Evolutionary conservation across 2,329 filamentous ascomycete genomes (phyloP).

Genomic region (Trichoderma harzianum): DNA sequence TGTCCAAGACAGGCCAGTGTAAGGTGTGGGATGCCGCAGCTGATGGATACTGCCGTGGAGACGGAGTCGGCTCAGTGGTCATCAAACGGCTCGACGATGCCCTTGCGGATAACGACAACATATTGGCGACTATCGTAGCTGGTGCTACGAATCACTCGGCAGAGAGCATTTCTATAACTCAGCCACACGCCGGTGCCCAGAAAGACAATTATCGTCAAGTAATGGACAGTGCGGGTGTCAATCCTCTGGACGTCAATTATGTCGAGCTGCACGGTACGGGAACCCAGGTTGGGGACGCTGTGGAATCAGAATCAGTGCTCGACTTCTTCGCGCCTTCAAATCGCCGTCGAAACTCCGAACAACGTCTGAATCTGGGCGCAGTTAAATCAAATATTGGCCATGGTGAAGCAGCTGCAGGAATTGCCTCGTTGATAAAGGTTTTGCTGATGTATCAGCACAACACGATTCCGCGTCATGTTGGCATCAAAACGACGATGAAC

Average conservation of each 20-base stretch:
- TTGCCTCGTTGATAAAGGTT: conserved; percentile 60
- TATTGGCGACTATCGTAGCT: conserved; percentile 67
- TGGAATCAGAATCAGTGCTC: conserved; percentile 77
- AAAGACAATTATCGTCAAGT: conserved; percentile 59
- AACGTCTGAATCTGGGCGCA: conserved; percentile 60
- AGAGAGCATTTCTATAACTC: conserved; percentile 67
- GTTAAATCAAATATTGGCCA: conserved; percentile 66
- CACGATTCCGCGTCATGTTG: conserved; percentile 59
- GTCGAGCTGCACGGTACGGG: conserved; percentile 92
- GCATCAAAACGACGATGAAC: conserved; percentile 63
- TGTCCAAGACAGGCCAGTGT: conserved; percentile 54
- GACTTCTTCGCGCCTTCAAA: conserved; percentile 50
- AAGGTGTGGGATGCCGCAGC: conserved; percentile 79
- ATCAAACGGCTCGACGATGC: conserved; percentile 80
- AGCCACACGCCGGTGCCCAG: conserved; percentile 63
- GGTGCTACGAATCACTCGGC: conserved; percentile 70
- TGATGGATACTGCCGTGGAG: conserved; percentile 79
- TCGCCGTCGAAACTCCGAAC: conserved; percentile 41
- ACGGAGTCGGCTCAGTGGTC: conserved; percentile 70
- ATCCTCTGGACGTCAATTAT: conserved; percentile 74
- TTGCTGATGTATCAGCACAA: conserved; percentile 62
- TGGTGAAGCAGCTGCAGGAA: conserved; percentile 59
- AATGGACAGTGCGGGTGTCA: conserved; percentile 68
- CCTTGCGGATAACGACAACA: conserved; percentile 70
- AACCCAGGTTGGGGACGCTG: conserved; percentile 67